Evolutionary conservation across 805 yeast species (phyloP), one percentile per base, ranked within the genome.

Genomic region (Pichia pseudocactophila): DNA sequence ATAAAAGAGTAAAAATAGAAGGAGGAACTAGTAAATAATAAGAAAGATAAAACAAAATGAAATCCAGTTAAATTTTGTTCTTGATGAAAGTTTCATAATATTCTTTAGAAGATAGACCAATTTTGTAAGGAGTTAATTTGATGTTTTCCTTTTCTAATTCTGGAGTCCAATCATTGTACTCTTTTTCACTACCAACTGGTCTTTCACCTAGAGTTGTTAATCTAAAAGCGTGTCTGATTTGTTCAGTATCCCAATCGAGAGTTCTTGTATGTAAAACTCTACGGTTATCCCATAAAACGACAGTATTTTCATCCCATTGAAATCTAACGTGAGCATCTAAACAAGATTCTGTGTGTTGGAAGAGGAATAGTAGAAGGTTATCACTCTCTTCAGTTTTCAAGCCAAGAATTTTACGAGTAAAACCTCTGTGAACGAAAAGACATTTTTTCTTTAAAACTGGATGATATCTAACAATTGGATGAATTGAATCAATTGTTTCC

Each of bases 261-360:
- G 78, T 69, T 16, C 87, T 86, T 13, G 82, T 66, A 58, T 83
- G 90, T 25, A 73, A 62, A 7, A 78, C 72, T 56, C 81, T 69
- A 58, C 90, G 75, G 67, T 83, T 82, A 56, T 83, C 90, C 89
- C 90, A 83, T 26, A 81, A 58, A 15, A 79, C 85, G 36, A 82
- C 81, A 1, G 87, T 73, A 39, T 73, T 72, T 40, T 80, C 78
- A 54, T 76, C 80, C 82, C 87, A 83, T 40, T 61, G 69, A 30
- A 83, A 84, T 56, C 89, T 73, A 41, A 80, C 65, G 50, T 81
- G 84, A 50, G 81, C 67, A 57, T 80, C 86, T 43, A 71, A 72
- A 48, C 63, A 63, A 40, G 71, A 70, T 37, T 57, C 61, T 30
- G 80, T 66, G 50, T 76, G 77, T 38, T 65, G 62, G 54, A 69